phyloP scores from a whole-genome alignment of 2,329 filamentous ascomycete genomes.

The Blastomyces gilchristii region DNA sequence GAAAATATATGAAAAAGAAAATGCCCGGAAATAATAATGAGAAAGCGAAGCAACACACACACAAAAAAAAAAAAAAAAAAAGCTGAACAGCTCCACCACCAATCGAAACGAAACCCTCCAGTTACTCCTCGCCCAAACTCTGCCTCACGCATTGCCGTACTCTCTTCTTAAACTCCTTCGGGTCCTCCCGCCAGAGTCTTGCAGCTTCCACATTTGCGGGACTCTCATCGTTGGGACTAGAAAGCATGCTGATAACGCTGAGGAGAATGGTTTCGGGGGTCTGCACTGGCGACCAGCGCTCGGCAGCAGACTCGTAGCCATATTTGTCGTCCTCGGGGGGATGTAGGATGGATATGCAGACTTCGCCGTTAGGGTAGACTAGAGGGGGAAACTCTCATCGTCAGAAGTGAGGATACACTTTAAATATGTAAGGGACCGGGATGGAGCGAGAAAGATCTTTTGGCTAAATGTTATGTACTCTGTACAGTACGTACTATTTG shows the following conservation, averaged over 20 bases:
- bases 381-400: not conserved
- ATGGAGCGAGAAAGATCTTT: not conserved
- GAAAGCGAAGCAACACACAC: too few relatives aligned
- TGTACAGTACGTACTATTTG: conserved; percentile 53
- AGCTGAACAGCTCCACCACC: not conserved
- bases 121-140: conserved; percentile 61
- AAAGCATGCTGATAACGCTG: conserved; percentile 83
- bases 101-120: not conserved
- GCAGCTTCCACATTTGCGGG: conserved; percentile 94
- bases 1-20: too few relatives aligned
- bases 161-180: conserved; percentile 63
- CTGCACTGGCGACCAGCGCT: conserved; percentile 92
- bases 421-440: not conserved
- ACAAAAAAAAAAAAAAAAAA: not conserved
- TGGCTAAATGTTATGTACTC: not conserved
- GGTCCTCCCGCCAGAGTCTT: conserved; percentile 72
- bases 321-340: conserved; percentile 88
- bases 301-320: conserved; percentile 80
- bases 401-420: not conserved
- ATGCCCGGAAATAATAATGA: too few relatives aligned
- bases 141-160: conserved; percentile 71
- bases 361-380: conserved; percentile 74
- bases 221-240: conserved; percentile 87
- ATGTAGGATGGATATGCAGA: conserved; percentile 96
- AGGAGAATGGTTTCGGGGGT: conserved; percentile 89